Base-by-base conservation (phyloP, 768 basidiomycete genomes). In the Clathrus columnatus region DNA sequence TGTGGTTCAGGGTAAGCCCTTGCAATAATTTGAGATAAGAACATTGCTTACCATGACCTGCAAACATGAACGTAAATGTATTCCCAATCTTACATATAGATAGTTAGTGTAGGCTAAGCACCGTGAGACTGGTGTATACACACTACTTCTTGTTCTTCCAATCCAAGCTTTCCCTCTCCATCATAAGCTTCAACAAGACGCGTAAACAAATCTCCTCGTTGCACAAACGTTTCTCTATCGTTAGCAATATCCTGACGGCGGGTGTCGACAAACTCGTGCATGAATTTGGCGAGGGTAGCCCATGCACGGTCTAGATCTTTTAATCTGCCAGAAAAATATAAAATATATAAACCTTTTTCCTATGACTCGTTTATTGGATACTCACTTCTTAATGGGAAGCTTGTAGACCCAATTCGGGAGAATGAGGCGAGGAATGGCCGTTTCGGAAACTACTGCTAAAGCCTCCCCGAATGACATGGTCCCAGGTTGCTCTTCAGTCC, bases 11-110 rank as follows among this genome's bases (percentile, higher is more conserved):
- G 57, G 20, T 10, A 50, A n/a, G n/a, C n/a, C n/a, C 20, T 5
- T 17, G 36, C 5, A 11, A 24, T 20, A 11, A 24, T 24, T 14
- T 29, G 4, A 8, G 24, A 41, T 24, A 21, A 32, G 16, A 20
- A 36, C 21, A 45, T 23, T 8, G 16, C n/a, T 32, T 59, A 60
- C 59, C 61, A 47, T 61, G 61, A 11, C 61, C 61, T 11, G 61
- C 61, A 17, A 61, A 52, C 5, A 61, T 50, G 10, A 61, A 20
- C 16, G 53, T 49, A 44, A 57, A 61, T 11, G 49, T 54, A 41
- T 61, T 60, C 23, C 58, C 57, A 45, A 61, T 57, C 55, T 61
- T n/a, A 30, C 28, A 18, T n/a, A n/a, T 51, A n/a, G 32, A 28
- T 11, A 23, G 54, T 26, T 32, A 49, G 11, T 11, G 24, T n/a